Evolutionary conservation across 2,329 filamentous ascomycete genomes (phyloP).

Genomic region (Colletotrichum tofieldiae): DNA sequence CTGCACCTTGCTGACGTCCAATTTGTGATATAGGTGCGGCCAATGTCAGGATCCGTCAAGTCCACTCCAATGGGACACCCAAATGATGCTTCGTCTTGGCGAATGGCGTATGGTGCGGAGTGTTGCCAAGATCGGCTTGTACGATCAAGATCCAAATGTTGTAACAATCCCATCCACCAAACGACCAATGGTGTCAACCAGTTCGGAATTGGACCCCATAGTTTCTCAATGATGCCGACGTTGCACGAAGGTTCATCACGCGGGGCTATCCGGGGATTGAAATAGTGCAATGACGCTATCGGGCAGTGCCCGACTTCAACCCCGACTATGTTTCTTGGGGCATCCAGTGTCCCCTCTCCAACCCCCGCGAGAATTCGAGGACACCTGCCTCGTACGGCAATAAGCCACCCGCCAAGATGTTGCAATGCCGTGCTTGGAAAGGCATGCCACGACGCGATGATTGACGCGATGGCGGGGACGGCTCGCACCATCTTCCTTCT

Average conservation of each 20-base stretch:
- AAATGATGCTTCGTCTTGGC: slow-evolving; percentile 7
- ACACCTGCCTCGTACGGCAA: slow-evolving; percentile 17
- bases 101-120: slow-evolving; percentile 1
- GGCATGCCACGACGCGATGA: slow-evolving; percentile 14
- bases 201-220: not conserved
- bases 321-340: not conserved
- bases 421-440: not conserved
- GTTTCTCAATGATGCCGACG: not conserved
- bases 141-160: not conserved
- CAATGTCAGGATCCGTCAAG: too few relatives aligned
- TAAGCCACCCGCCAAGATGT: slow-evolving; percentile 22
- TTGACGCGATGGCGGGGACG: slow-evolving; percentile 26
- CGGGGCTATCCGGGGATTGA: not conserved
- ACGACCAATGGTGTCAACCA: not conserved
- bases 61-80: too few relatives aligned
- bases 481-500: slow-evolving; percentile 13
- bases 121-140: not conserved
- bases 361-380: not conserved
- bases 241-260: not conserved
- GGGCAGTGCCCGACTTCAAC: not conserved
- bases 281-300: not conserved
- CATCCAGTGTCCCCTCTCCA: not conserved
- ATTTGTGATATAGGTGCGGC: too few relatives aligned
- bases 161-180: too few relatives aligned
- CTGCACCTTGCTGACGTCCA: too few relatives aligned